Evolutionary conservation across 805 yeast genomes (phyloP).

Genomic region (Pichia phayaonensis): DNA sequence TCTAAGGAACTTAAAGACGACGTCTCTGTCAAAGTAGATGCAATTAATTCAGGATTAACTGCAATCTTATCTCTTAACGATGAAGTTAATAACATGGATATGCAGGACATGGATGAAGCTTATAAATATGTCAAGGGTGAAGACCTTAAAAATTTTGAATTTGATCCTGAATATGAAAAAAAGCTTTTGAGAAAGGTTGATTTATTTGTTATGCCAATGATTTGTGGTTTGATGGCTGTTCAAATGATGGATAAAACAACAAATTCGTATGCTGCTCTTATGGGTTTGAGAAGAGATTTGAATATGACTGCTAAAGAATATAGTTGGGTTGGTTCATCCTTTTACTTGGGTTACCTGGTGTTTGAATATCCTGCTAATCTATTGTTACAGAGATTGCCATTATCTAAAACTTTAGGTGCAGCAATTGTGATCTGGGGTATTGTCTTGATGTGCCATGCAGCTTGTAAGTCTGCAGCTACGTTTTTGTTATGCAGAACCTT

Average conservation of each 20-base stretch:
- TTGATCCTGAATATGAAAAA: constrained; percentile 6
- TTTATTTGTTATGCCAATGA: constrained; percentile 26
- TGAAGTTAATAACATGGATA: not conserved
- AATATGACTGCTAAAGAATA: constrained; percentile 37
- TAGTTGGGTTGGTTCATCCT: constrained; percentile 37
- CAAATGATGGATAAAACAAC: constrained; percentile 36
- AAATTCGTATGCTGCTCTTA: constrained; percentile 37
- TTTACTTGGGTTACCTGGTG: constrained; percentile 37
- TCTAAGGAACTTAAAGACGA: not conserved
- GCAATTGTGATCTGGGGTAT: constrained; percentile 39
- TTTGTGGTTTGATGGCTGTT: constrained; percentile 23
- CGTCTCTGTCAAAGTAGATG: not conserved
- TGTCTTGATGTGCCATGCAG: constrained; percentile 37
- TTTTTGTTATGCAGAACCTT: constrained; percentile 39
- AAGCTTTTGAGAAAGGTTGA: constrained; percentile 27
- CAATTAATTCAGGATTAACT: not conserved
- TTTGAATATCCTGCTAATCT: constrained; percentile 38
- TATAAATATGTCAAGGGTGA: not conserved
- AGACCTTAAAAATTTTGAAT: not conserved
- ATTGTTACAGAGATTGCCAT: constrained; percentile 33
- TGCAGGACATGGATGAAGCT: constrained; percentile 7
- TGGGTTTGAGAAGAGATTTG: constrained; percentile 35
- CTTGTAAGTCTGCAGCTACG: constrained; percentile 37
- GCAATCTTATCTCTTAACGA: constrained; percentile 2
- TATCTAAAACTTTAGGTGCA: constrained; percentile 29